phyloP scores from a whole-genome alignment of 495 filamentous ascomycete genomes.

The Haplographium delicatum region DNA sequence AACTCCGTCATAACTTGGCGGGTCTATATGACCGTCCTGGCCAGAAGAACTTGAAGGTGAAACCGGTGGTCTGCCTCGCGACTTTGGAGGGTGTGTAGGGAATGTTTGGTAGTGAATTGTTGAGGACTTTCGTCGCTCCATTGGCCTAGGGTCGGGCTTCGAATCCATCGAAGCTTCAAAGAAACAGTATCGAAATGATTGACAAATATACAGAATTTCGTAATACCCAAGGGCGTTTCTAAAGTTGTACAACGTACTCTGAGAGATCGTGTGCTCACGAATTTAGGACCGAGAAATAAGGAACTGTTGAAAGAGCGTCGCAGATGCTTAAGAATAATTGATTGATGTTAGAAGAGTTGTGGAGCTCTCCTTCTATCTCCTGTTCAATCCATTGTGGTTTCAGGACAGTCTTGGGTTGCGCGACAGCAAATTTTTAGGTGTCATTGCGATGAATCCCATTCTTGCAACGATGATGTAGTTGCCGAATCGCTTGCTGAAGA shows the following conservation, averaged over 20 bases:
- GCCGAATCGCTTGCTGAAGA: not conserved
- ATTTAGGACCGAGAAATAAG: no score
- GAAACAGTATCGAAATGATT: not conserved
- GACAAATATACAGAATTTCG: not conserved
- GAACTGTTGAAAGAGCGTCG: not conserved
- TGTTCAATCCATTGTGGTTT: constrained; percentile 3
- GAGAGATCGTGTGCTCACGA: constrained; percentile 6
- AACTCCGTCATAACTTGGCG: constrained; percentile 19
- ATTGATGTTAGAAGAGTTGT: constrained; percentile 4
- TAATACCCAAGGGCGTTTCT: not conserved
- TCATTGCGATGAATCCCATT: not conserved
- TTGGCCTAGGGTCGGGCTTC: not conserved
- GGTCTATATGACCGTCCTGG: constrained; percentile 12
- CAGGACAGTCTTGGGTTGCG: not conserved
- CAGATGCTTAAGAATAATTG: constrained; percentile 1
- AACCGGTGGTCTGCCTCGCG: constrained; percentile 32
- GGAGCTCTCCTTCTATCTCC: constrained; percentile 7
- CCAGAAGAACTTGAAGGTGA: constrained; percentile 17
- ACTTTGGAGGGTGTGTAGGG: constrained; percentile 79
- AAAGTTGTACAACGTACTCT: not conserved
- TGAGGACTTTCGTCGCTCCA: constrained; percentile 56
- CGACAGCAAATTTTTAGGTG: constrained; percentile 1
- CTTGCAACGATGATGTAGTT: constrained; percentile 6
- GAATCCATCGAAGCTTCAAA: constrained; percentile 3
- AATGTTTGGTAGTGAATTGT: constrained; percentile 91